A percentile compares a stretch with the other conserved stretches of the same genome.
These are phyloP conservation scores for Ziziphus jujuba DNA, from an alignment of 306 rosid genomes.

Conservation along the genomic window DNA sequence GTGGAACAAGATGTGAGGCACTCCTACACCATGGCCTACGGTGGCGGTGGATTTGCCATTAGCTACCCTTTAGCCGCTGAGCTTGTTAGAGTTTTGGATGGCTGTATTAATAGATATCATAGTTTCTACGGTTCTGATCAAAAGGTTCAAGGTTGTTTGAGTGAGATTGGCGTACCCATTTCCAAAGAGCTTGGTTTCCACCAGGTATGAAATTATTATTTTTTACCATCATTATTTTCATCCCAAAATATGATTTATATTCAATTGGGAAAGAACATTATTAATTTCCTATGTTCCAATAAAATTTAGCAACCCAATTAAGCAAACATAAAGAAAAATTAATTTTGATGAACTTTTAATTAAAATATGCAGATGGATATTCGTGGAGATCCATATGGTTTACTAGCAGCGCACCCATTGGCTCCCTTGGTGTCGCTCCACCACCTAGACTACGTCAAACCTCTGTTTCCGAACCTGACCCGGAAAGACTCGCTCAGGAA, in stretches of 20 bases:
- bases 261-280: too few relatives aligned
- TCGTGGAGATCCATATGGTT: conserved; percentile 59
- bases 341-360: too few relatives aligned
- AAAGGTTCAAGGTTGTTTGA: conserved; percentile 64
- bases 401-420: conserved; percentile 67
- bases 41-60: conserved; percentile 78
- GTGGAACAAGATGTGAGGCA: conserved; percentile 60
- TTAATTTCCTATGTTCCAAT: too few relatives aligned
- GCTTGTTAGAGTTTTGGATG: conserved; percentile 62
- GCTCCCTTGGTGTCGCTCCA: conserved; percentile 77
- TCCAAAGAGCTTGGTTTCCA: conserved; percentile 78
- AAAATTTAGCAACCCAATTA: too few relatives aligned
- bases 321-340: too few relatives aligned
- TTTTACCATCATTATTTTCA: neutral
- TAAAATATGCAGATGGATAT: conserved; percentile 51
- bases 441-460: conserved; percentile 57
- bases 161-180: conserved; percentile 68
- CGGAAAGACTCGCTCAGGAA: conserved; percentile 28
- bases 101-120: conserved; percentile 62
- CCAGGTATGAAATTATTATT: conserved; percentile 40
- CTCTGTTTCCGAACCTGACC: conserved; percentile 50
- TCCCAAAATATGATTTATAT: too few relatives aligned
- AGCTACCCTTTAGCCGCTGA: conserved; percentile 64
- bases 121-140: conserved; percentile 61
- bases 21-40: conserved; percentile 61